Evolutionary conservation across 2,329 filamentous ascomycete species (phyloP).

Genomic region (Colletotrichum sp.): DNA sequence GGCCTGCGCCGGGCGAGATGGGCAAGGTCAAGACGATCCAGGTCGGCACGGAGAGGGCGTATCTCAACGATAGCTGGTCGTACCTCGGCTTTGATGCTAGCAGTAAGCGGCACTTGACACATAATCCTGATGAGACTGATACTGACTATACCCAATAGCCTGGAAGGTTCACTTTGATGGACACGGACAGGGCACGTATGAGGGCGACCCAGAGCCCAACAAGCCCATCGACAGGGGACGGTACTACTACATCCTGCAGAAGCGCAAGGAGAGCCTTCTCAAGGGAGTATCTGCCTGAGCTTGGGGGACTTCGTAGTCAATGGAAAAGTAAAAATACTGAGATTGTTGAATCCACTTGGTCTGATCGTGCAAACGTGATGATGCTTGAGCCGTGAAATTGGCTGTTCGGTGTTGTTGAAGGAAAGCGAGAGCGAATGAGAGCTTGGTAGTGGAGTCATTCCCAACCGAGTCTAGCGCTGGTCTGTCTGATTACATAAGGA

Average conservation of each 20-base stretch:
- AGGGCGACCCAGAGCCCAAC: slow-evolving; percentile 28
- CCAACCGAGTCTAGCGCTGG: neutral
- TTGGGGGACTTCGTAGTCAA: fast-evolving
- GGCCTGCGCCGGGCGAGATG: slow-evolving; percentile 50
- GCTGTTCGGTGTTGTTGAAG: neutral
- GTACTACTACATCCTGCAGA: slow-evolving; percentile 39
- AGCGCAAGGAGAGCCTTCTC: slow-evolving; percentile 30
- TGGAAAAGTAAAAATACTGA: neutral
- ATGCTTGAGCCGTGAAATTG: neutral
- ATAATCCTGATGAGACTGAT: fast-evolving
- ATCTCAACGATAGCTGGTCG: slow-evolving; percentile 54
- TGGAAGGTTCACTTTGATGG: slow-evolving; percentile 46
- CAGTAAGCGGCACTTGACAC: slow-evolving; percentile 40
- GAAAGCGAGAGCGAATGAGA: neutral
- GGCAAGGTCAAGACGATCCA: slow-evolving; percentile 49
- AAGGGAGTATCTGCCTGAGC: neutral
- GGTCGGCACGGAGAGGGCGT: slow-evolving; percentile 43
- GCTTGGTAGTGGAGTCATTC: neutral
- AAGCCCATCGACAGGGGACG: slow-evolving; percentile 29
- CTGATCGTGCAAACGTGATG: neutral
- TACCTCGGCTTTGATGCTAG: slow-evolving; percentile 48
- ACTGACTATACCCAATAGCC: slow-evolving; percentile 32
- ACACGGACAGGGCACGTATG: slow-evolving; percentile 36
- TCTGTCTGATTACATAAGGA: neutral
- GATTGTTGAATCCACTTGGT: neutral